Conservation (phyloP, 2,329 filamentous ascomycete species). For the Fusarium sp. region DNA sequence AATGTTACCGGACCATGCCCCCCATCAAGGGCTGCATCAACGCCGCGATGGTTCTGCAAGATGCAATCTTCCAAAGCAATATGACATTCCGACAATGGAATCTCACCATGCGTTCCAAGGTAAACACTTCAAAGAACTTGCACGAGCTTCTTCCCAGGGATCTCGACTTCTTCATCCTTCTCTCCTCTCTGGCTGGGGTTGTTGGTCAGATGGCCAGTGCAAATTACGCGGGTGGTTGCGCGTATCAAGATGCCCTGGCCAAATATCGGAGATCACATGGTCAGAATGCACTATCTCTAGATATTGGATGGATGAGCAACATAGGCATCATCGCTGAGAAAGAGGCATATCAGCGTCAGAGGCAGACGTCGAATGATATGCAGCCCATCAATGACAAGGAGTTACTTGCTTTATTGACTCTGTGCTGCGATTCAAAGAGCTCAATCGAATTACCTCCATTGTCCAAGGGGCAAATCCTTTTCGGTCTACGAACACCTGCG, state of each 20-base stretch:
- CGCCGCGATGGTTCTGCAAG: slow-evolving; percentile 6
- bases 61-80: slow-evolving; percentile 36
- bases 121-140: slow-evolving; percentile 42
- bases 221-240: slow-evolving; percentile 52
- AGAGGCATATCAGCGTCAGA: neutral
- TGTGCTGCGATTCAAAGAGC: neutral
- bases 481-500: neutral
- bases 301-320: slow-evolving; percentile 1
- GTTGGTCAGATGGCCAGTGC: slow-evolving; percentile 48
- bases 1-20: slow-evolving; percentile 35
- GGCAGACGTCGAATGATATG: neutral
- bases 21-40: slow-evolving; percentile 32
- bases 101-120: slow-evolving; percentile 43
- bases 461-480: neutral
- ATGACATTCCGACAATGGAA: slow-evolving; percentile 50
- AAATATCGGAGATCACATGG: neutral
- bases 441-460: fast-evolving
- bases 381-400: neutral
- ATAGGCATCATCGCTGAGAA: slow-evolving; percentile 3
- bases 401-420: neutral
- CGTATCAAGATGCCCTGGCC: slow-evolving; percentile 4
- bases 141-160: neutral
- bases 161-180: neutral
- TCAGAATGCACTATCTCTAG: neutral
- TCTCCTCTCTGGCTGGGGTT: slow-evolving; percentile 38